Base-by-base conservation (phyloP, 73 alveolate genomes). In the Diophrys appendiculata region DNA sequence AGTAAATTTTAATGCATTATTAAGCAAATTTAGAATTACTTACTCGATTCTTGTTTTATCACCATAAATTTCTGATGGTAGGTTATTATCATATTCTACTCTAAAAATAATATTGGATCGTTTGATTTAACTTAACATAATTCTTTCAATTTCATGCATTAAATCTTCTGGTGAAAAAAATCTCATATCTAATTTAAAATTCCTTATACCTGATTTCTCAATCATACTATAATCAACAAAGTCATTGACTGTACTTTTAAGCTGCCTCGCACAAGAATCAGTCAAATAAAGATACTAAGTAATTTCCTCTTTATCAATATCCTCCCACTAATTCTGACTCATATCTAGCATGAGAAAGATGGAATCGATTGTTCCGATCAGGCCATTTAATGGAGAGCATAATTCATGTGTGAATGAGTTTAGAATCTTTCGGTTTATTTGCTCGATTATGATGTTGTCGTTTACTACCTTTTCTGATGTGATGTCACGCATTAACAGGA, bases 351-450 rank as follows among this genome's bases (percentile, higher is more conserved):
- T 32, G 31, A 0, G 8, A 22, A 33, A 52, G 27, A 29, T 27
- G 2, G 65, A 28, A 33, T 24, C 22, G 0, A 79, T 30, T 18
- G 29, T 26, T 27, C 55, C 80, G 8, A 23, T 13, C 43, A 32
- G 64, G 68, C 87, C 65, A 29, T 79, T 79, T 31, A 79, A 52
- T 0, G 88, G 88, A 52, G 77, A 65, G 27, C 69, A 69, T 1
- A 79, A 81, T 28, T 79, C 88, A 43, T 79, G 88, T 13, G 88
- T 79, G 68, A 79, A 79, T 33, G 81, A 69, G 32, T 79, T 79
- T 28, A 79, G 73, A 8, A 79, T 79, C 65, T 56, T 68, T 27
- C 54, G 35, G 26, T 79, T 79, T 0, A 79, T 69, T n/a, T 69
- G 35, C 35, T 79, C 81, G 29, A 79, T 77, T 18, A 69, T 26